A percentile compares a stretch with the other conserved stretches of the same genome.
Evolutionary conservation across 1,284 basidiomycete species (phyloP).

Genomic region (Heimioporus retisporus): DNA sequence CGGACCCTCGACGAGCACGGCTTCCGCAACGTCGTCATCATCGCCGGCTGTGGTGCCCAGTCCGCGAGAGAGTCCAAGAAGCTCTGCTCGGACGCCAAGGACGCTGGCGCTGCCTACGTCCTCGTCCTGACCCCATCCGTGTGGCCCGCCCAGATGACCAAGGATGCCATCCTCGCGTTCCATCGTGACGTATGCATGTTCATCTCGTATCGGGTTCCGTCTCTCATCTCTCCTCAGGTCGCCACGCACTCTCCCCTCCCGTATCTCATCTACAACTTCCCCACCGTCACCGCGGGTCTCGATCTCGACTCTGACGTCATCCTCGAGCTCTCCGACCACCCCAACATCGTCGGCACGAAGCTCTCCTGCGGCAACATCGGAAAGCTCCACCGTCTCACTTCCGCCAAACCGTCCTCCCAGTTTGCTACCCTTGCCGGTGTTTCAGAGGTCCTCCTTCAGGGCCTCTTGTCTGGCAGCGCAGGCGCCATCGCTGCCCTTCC

Average conservation of each 20-base stretch:
- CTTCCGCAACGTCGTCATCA: conserved; percentile 74
- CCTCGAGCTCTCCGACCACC: conserved; percentile 77
- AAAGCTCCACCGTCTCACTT: conserved; percentile 83
- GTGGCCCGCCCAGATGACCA: conserved; percentile 73
- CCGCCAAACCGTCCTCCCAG: conserved; percentile 57
- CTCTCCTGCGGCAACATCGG: conserved; percentile 90
- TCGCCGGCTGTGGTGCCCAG: conserved; percentile 89
- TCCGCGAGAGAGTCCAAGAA: conserved; percentile 88
- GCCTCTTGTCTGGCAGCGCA: conserved; percentile 73
- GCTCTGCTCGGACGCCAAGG: conserved; percentile 81
- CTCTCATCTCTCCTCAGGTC: conserved; percentile 61
- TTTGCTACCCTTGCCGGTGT: conserved; percentile 76
- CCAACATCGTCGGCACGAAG: conserved; percentile 92
- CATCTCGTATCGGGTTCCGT: neutral
- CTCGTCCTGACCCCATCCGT: conserved; percentile 81
- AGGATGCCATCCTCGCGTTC: conserved; percentile 70
- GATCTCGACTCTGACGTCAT: conserved; percentile 91
- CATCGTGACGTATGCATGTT: conserved; percentile 61
- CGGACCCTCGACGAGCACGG: conserved; percentile 81
- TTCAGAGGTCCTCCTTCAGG: conserved; percentile 74
- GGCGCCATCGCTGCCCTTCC: conserved; percentile 82
- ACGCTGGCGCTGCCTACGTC: conserved; percentile 83
- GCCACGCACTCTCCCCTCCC: conserved; percentile 88
- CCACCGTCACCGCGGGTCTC: conserved; percentile 83
- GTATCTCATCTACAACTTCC: conserved; percentile 94